Evolutionary conservation across 345 rosid genomes (phyloP), one percentile per base, ranked within the genome.

Genomic region (Angophora floribunda): DNA sequence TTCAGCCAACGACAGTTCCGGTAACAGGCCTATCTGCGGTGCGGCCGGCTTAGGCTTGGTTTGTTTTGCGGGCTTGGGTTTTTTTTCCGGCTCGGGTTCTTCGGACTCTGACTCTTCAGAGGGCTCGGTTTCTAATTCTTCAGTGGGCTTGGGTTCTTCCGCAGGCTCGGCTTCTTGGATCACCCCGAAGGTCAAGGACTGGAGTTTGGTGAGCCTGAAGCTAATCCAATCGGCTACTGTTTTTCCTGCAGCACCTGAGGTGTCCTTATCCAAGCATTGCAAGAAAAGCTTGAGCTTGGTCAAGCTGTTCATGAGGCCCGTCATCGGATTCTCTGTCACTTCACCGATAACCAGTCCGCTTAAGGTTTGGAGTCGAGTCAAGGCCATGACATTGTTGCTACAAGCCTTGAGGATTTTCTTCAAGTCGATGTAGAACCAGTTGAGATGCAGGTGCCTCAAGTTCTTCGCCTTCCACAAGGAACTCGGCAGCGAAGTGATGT

Each of bases 231-330:
- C 14, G 0, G 65, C 65, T 24, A 26, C 19, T 52, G 17, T 15
- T 52, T 13, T 11, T 5, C n/a, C 13, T 4, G 65, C 14, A 1
- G 65, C 14, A 7, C 14, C 30, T 5, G 30, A 0, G 65, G 65
- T 2, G 1, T 59, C 65, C 30, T 2, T 2, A 11, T 1, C 14
- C 30, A n/a, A 26, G n/a, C 0, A 0, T 24, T 11, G 65, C n/a
- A 26, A 26, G n/a, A 24, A 59, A 53, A 87, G 36, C 44, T n/a
- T 22, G 9, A 87, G 51, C 13, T 5, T 45, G 55, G 82, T 24
- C 55, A 67, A 13, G 49, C 21, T 50, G 15, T 4, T 7, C n/a
- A 50, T 14, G 1, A 3, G 36, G 52, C 1, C 22, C 6, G 1
- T 61, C 5, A 44, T 13, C n/a, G 1, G 14, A 6, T 7, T 65